Conservation (phyloP, 768 basidiomycete species). For the Pisolithus microcarpus region DNA sequence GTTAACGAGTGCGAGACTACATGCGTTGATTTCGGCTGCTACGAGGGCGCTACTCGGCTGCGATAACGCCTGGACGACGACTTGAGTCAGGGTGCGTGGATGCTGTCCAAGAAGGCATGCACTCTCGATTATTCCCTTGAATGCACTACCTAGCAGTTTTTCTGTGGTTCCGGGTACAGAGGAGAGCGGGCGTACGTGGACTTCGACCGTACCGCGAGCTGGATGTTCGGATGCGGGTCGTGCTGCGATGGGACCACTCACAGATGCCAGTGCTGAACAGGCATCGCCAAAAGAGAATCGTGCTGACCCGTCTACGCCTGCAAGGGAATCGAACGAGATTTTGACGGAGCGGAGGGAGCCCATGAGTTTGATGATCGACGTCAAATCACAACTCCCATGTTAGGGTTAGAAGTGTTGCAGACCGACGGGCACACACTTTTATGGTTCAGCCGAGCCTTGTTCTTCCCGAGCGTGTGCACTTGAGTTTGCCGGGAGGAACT, state of each 20-base stretch:
- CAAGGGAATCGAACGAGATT: constrained; percentile 52
- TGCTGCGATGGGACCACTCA: constrained; percentile 79
- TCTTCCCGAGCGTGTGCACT: too few relatives aligned
- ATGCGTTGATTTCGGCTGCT: constrained; percentile 66
- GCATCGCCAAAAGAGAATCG: constrained; percentile 39
- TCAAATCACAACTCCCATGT: not conserved
- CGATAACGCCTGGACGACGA: constrained; percentile 63
- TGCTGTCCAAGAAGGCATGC: constrained; percentile 58
- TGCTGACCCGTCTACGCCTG: constrained; percentile 73
- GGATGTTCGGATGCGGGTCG: constrained; percentile 62
- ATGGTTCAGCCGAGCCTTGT: too few relatives aligned
- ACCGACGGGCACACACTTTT: not conserved
- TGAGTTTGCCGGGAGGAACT: too few relatives aligned
- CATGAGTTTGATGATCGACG: not conserved
- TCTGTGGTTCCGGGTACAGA: constrained; percentile 64
- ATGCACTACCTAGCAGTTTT: constrained; percentile 46
- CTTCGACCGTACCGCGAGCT: constrained; percentile 68
- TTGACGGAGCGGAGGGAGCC: constrained; percentile 8
- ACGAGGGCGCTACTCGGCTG: constrained; percentile 34
- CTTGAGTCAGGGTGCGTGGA: constrained; percentile 68
- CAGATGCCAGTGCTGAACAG: constrained; percentile 52
- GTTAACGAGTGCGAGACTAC: constrained; percentile 59
- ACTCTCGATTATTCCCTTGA: constrained; percentile 54
- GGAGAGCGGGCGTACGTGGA: constrained; percentile 61
- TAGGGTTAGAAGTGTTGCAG: not conserved